Evolutionary conservation across 768 basidiomycete genomes (phyloP).

Genomic region (Stropharia rugosoannulata): DNA sequence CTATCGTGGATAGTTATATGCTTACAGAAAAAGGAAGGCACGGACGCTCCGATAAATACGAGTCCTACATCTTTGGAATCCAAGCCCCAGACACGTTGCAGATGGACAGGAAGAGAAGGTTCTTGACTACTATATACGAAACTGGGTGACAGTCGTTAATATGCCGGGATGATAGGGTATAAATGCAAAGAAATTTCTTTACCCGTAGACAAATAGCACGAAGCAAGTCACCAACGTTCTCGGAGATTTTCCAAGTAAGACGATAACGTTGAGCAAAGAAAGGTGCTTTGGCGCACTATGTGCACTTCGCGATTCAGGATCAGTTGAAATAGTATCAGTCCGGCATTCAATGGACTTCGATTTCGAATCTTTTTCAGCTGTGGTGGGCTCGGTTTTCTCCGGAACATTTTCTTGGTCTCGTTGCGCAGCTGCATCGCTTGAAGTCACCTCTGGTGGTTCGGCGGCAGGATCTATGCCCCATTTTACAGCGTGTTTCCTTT

Average conservation of each 20-base stretch:
- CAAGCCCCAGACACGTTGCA: conserved; percentile 49
- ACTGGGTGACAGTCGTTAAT: conserved; percentile 24
- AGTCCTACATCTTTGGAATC: conserved; percentile 56
- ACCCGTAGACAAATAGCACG: conserved; percentile 57
- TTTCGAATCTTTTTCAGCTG: neutral
- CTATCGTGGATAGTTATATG: neutral
- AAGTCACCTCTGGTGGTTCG: neutral
- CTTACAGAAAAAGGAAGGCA: conserved; percentile 67
- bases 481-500: conserved; percentile 47
- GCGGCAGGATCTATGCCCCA: conserved; percentile 46
- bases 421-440: neutral
- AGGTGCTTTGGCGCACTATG: conserved; percentile 16
- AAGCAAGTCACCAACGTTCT: conserved; percentile 47
- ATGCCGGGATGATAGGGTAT: too few relatives aligned
- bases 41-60: conserved; percentile 62
- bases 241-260: conserved; percentile 40
- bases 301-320: neutral
- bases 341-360: neutral
- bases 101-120: conserved; percentile 55
- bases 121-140: conserved; percentile 50
- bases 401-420: neutral
- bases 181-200: conserved; percentile 7
- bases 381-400: neutral
- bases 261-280: conserved; percentile 41
- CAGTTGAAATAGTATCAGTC: neutral